phyloP scores from a whole-genome alignment of 352 stramenopile genomes.

The Pythium apleroticum region DNA sequence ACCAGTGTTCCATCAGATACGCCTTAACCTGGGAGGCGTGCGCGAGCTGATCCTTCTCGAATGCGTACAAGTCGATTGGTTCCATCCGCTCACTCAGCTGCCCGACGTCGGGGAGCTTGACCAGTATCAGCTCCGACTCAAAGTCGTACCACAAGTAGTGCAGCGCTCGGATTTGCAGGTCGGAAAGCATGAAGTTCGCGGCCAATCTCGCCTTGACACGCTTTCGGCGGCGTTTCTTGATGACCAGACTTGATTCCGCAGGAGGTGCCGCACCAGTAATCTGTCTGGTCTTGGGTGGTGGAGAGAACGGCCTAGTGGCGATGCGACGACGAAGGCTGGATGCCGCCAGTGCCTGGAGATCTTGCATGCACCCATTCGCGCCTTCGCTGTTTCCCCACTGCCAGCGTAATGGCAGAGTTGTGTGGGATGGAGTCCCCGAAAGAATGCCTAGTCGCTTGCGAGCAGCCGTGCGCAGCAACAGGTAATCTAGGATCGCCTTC shows the following conservation, averaged over 20 bases:
- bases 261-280: not conserved
- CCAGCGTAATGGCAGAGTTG: conserved; percentile 50
- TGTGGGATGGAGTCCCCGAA: conserved; percentile 44
- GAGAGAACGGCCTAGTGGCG: not conserved
- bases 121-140: conserved; percentile 38
- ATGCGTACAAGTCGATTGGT: conserved; percentile 46
- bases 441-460: conserved; percentile 50
- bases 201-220: conserved; percentile 42
- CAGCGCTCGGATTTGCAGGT: conserved; percentile 50
- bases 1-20: conserved; percentile 65
- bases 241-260: conserved; percentile 2
- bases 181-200: conserved; percentile 45
- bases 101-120: conserved; percentile 43
- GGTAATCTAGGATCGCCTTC: conserved; percentile 77
- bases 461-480: conserved; percentile 45
- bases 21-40: conserved; percentile 44
- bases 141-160: conserved; percentile 68
- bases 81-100: conserved; percentile 25
- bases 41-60: conserved; percentile 53
- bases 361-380: conserved; percentile 46
- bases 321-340: not conserved
- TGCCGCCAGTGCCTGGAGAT: conserved; percentile 46
- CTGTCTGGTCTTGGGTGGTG: not conserved
- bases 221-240: conserved; percentile 37
- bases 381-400: conserved; percentile 62